Evolutionary conservation across 2,329 filamentous ascomycete species (phyloP), one percentile per base, ranked within the genome.

Genomic region (Aspergillus flavus): DNA sequence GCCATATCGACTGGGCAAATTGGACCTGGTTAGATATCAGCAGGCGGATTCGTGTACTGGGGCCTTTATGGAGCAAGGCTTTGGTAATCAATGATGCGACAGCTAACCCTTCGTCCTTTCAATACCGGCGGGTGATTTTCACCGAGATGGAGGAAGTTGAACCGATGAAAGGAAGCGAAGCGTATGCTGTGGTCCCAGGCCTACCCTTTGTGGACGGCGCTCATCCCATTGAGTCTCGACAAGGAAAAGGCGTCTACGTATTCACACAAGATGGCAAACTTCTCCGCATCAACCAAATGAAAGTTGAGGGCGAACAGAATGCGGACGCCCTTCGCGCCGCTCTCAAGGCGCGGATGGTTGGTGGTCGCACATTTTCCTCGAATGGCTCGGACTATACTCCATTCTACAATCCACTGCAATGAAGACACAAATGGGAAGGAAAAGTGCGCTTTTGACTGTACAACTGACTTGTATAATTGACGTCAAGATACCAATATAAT

Each of bases 51-150:
- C 82, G 84, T 10, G 88, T 89, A 0, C 79, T 94, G 16, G 89
- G 88, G 0, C 80, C 86, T 5, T 75, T 92, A 6, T 96, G 92
- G 91, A 89, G 79, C 63, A 75, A 70, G 50, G 76, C 76, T 34
- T 66, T 76, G 10, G 71, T 71, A 14, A 52, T 68, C 26, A 68
- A 46, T 50, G 72, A 67, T 39, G 43, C 59, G 58, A 61, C 60
- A 50, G 69, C 65, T 39, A 66, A 62, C 19, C 50, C 58, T 30
- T 55, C 58, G 10, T 68, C 63, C 28, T 73, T 75, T 28, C 66
- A 72, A 52, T 68, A 71, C 5, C 78, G 74, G 61, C 71, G 79
- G 53, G 65, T 80, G 1, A 80, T 81, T 26, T 70, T 80, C 32
- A 75, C 73, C 5, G 69, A 77, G 11, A 69, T 77, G 9, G 76